Percentiles rank a stretch among this genome's conserved stretches.
Conservation (phyloP, 805 yeast species). For the Candida nemodendra region DNA sequence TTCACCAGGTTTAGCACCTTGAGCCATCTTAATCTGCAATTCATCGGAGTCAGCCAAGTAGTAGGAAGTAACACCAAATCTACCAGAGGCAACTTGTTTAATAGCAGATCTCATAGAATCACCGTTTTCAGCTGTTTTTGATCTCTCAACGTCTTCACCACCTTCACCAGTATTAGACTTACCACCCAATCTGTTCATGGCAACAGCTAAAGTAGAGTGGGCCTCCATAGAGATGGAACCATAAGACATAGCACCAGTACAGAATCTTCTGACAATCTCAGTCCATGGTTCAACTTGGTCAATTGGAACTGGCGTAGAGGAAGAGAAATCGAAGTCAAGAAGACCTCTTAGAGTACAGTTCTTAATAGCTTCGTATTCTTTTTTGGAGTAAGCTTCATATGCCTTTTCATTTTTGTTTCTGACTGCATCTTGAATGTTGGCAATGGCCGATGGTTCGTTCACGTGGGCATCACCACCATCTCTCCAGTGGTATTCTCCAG, state of each 20-base stretch:
- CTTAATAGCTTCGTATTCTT: conserved; percentile 87
- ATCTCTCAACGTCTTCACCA: conserved; percentile 96
- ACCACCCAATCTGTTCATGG: conserved; percentile 97
- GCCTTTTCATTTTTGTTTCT: conserved; percentile 94
- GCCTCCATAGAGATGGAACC: conserved; percentile 99
- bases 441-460: conserved; percentile 93
- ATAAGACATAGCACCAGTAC: conserved; percentile 99
- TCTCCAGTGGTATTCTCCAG: conserved; percentile 98
- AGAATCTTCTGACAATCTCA: conserved; percentile 93
- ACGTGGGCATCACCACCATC: conserved; percentile 97
- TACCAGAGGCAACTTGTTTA: conserved; percentile 96
- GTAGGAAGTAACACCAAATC: conserved; percentile 96
- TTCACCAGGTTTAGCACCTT: conserved; percentile 99
- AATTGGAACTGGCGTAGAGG: conserved; percentile 74
- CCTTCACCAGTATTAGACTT: conserved; percentile 99
- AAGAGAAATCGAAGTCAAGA: conserved; percentile 82
- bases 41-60: conserved; percentile 96
- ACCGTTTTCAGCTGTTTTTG: conserved; percentile 76
- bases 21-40: conserved; percentile 97
- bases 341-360: conserved; percentile 93
- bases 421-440: conserved; percentile 96
- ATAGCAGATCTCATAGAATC: conserved; percentile 99
- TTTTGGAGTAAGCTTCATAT: conserved; percentile 83
- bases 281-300: conserved; percentile 99
- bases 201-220: conserved; percentile 95